Evolutionary conservation across 345 rosid genomes (phyloP).

Genomic region (Turnera subulata): DNA sequence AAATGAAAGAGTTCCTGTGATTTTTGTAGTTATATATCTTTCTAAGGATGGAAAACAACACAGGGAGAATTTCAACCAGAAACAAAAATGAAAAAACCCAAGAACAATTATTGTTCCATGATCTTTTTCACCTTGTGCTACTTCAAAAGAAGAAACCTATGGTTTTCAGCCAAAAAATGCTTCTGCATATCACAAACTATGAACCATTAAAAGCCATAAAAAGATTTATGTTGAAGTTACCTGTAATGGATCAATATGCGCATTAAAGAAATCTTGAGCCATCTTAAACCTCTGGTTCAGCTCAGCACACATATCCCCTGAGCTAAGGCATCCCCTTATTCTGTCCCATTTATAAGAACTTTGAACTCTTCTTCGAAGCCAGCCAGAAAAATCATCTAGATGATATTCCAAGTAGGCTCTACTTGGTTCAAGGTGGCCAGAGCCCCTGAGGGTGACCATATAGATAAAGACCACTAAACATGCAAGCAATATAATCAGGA

Average conservation of each 20-base stretch:
- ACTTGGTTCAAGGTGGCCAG: slow-evolving; percentile 72
- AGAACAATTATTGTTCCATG: too few species aligned
- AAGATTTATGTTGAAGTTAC: slow-evolving; percentile 21
- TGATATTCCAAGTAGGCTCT: slow-evolving; percentile 74
- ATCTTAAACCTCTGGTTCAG: slow-evolving; percentile 64
- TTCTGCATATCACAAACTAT: too few species aligned
- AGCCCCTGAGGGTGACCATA: slow-evolving; percentile 71
- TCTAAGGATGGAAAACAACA: too few species aligned
- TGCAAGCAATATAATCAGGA: slow-evolving; percentile 56
- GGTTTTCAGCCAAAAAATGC: too few species aligned
- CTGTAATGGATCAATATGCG: slow-evolving; percentile 73
- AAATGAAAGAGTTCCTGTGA: too few species aligned
- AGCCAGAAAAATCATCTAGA: slow-evolving; percentile 72
- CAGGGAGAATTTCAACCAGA: too few species aligned
- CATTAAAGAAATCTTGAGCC: slow-evolving; percentile 91
- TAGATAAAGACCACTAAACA: slow-evolving; percentile 65
- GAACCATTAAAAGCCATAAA: neutral
- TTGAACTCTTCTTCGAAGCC: slow-evolving; percentile 67
- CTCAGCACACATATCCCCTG: slow-evolving; percentile 62
- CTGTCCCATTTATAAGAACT: slow-evolving; percentile 79
- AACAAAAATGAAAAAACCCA: too few species aligned
- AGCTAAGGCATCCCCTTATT: slow-evolving; percentile 62
- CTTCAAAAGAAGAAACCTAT: too few species aligned
- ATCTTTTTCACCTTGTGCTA: too few species aligned
- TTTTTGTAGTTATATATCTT: too few species aligned